Conservation (phyloP, 2,329 filamentous ascomycete genomes). For the Clonostachys byssicola region DNA sequence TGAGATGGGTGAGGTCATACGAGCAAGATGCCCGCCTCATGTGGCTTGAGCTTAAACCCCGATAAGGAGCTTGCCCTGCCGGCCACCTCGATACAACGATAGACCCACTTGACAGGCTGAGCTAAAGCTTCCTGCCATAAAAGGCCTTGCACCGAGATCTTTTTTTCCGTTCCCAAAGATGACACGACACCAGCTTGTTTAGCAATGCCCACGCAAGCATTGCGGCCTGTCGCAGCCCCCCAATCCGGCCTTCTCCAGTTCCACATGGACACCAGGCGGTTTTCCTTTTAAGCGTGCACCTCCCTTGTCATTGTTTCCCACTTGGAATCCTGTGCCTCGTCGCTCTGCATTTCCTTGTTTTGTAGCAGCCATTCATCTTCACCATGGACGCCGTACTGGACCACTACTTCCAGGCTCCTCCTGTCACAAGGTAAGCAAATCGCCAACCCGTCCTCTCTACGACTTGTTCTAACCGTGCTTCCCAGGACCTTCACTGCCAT, state of each 20-base stretch:
- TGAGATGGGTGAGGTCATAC: too few species aligned
- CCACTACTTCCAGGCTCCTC: slow-evolving; percentile 32
- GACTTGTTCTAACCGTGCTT: slow-evolving; percentile 10
- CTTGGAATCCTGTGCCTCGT: not conserved
- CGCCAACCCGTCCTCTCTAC: not conserved
- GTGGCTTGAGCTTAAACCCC: too few species aligned
- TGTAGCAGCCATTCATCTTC: not conserved
- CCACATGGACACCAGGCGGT: slow-evolving; percentile 5
- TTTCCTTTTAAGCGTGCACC: slow-evolving; percentile 9
- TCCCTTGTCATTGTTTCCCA: not conserved
- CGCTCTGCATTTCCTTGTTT: too few species aligned
- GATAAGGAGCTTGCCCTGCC: too few species aligned
- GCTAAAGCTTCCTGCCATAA: slow-evolving; percentile 2
- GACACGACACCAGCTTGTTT: slow-evolving; percentile 22
- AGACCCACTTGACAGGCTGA: not conserved
- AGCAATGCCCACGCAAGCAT: slow-evolving; percentile 21
- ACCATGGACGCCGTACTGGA: slow-evolving; percentile 21
- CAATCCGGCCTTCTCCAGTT: slow-evolving; percentile 15
- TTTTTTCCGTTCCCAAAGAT: slow-evolving; percentile 13
- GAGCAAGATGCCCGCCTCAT: too few species aligned
- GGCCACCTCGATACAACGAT: too few species aligned
- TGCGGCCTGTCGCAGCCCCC: slow-evolving; percentile 8
- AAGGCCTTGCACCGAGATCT: not conserved
- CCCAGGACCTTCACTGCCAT: slow-evolving; percentile 63
- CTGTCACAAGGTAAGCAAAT: slow-evolving; percentile 32